A percentile compares a stretch with the other conserved stretches of the same genome.
Evolutionary conservation across 176 grass and related monocot genomes (phyloP).

Genomic region (Musa itinerans): DNA sequence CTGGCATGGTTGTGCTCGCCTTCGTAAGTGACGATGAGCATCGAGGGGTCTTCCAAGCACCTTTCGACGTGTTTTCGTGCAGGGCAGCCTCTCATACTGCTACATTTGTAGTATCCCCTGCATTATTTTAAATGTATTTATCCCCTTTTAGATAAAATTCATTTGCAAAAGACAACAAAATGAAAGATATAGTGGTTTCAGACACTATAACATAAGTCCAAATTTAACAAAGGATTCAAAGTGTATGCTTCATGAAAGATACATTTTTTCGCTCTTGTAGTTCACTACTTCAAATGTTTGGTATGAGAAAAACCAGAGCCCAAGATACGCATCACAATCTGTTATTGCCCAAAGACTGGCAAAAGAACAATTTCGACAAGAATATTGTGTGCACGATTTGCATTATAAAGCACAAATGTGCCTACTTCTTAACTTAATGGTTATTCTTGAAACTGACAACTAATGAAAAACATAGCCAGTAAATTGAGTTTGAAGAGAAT

Average conservation of each 20-base stretch:
- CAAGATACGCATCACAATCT: not conserved
- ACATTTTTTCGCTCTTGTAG: no score
- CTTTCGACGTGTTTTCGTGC: conserved; percentile 79
- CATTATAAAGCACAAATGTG: not conserved
- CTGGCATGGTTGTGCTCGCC: conserved; percentile 66
- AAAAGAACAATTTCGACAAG: not conserved
- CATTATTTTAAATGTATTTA: not conserved
- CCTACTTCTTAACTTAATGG: not conserved
- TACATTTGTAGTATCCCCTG: conserved; percentile 85
- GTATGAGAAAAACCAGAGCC: not conserved
- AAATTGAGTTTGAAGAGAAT: not conserved
- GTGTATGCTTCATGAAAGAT: not conserved
- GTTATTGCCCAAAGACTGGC: not conserved
- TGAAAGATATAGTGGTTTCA: not conserved
- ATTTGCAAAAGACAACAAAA: not conserved
- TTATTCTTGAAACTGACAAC: not conserved
- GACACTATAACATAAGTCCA: not conserved
- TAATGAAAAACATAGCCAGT: not conserved
- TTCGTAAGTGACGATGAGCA: conserved; percentile 73
- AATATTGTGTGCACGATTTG: not conserved
- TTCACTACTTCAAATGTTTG: not conserved
- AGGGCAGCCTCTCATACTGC: conserved; percentile 73
- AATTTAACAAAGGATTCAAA: not conserved
- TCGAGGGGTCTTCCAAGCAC: conserved; percentile 47
- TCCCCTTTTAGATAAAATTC: not conserved